These are phyloP conservation scores for Dysphania ambrosioides DNA, from an alignment of 148 eudicot genomes.

Conservation along the genomic window DNA sequence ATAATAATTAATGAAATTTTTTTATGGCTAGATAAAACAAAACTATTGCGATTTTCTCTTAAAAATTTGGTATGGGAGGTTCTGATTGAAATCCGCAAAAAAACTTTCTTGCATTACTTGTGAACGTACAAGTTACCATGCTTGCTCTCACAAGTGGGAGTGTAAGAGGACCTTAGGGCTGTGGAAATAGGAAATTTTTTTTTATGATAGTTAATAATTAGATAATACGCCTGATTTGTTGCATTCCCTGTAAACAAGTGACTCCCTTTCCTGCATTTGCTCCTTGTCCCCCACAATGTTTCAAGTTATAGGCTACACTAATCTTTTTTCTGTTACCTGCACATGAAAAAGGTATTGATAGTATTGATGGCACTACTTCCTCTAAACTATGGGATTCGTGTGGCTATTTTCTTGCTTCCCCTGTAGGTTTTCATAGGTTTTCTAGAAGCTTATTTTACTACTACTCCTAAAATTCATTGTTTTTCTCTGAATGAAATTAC, in stretches of 20 bases:
- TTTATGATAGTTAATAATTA: background rate
- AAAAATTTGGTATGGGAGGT: background rate
- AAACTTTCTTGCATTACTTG: background rate
- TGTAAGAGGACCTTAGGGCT: background rate
- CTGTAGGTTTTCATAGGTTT: background rate
- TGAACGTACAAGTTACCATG: background rate
- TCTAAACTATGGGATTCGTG: background rate
- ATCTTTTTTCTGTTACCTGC: too few relatives aligned
- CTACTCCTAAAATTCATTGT: background rate
- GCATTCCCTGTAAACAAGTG: background rate
- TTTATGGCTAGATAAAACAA: background rate
- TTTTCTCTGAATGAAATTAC: background rate
- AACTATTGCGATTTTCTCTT: background rate
- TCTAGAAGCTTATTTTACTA: slow-evolving; percentile 1
- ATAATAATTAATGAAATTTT: background rate
- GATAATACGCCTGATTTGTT: background rate
- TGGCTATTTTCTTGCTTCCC: background rate
- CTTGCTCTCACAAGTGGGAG: background rate
- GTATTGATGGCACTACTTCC: background rate
- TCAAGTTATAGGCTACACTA: background rate
- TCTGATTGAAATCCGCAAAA: background rate
- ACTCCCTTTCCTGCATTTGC: background rate
- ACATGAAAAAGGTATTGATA: background rate
- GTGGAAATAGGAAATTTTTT: too few relatives aligned
- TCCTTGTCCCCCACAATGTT: background rate